A percentile compares a stretch with the other conserved stretches of the same genome.
These are phyloP conservation scores for Cryptococcus deneoformans DNA, from an alignment of 1,284 basidiomycete genomes.

Conservation along the genomic window DNA sequence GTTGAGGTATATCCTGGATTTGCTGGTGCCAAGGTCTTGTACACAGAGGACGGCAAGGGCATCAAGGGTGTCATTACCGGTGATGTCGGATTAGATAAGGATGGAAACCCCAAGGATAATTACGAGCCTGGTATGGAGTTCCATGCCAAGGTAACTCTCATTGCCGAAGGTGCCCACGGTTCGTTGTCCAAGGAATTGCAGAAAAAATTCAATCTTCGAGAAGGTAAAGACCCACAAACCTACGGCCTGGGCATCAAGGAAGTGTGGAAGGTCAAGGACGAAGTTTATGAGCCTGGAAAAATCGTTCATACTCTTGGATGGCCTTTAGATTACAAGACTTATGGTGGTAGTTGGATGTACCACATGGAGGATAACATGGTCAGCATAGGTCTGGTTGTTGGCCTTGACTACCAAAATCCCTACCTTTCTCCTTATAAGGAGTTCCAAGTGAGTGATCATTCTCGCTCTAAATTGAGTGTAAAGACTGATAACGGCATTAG, in stretches of 20 bases:
- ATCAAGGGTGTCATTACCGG: constrained; percentile 89
- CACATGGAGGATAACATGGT: constrained; percentile 95
- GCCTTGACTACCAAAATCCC: constrained; percentile 92
- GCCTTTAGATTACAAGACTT: constrained; percentile 82
- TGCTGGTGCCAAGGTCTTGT: constrained; percentile 79
- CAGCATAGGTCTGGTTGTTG: constrained; percentile 87
- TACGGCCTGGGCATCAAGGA: constrained; percentile 98
- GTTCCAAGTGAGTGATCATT: constrained; percentile 63
- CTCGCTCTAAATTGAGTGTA: no score
- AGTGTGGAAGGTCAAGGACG: constrained; percentile 86
- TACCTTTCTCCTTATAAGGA: constrained; percentile 91
- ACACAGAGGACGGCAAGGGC: constrained; percentile 62
- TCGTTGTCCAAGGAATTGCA: constrained; percentile 82
- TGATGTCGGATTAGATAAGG: constrained; percentile 87
- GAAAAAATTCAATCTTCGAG: constrained; percentile 72
- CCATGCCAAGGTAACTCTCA: constrained; percentile 86
- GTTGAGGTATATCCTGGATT: constrained; percentile 98
- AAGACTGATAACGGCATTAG: constrained; percentile 49
- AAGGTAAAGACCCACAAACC: constrained; percentile 83
- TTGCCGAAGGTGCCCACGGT: constrained; percentile 96
- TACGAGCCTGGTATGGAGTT: constrained; percentile 99
- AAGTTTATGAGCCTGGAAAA: constrained; percentile 75
- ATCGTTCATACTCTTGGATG: constrained; percentile 93
- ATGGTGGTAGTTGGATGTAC: constrained; percentile 93
- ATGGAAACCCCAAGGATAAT: constrained; percentile 73